A percentile compares a stretch with the other conserved stretches of the same genome.
These are phyloP conservation scores for Lithospermum erythrorhizon DNA, from an alignment of 257 asterid genomes.

Conservation along the genomic window DNA sequence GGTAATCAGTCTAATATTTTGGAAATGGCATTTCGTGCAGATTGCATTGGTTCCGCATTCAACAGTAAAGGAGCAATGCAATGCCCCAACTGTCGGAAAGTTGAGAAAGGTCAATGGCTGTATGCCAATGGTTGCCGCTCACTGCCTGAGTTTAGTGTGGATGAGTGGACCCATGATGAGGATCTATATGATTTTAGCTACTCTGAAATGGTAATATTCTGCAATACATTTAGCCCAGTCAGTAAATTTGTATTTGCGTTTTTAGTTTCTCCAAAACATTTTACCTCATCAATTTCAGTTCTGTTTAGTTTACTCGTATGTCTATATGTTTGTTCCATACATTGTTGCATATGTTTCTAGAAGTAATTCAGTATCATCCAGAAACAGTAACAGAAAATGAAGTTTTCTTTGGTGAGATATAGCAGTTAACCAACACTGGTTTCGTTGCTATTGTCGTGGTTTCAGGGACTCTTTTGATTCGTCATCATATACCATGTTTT, in stretches of 20 bases:
- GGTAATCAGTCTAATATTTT: background rate
- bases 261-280: background rate
- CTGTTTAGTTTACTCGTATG: background rate
- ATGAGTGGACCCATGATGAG: constrained; percentile 86
- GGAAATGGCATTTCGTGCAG: constrained; percentile 27
- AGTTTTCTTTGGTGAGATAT: too few relatives aligned
- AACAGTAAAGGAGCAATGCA: constrained; percentile 96
- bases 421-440: too few relatives aligned
- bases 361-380: background rate
- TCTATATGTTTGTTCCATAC: background rate
- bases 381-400: too few relatives aligned
- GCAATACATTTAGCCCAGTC: constrained; percentile 5
- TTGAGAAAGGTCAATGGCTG: constrained; percentile 97
- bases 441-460: too few relatives aligned
- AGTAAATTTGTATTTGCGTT: background rate
- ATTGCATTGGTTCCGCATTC: constrained; percentile 99
- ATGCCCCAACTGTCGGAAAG: constrained; percentile 97
- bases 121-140: constrained; percentile 80
- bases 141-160: constrained; percentile 72
- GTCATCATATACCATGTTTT: too few relatives aligned
- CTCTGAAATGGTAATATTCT: constrained; percentile 65
- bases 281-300: background rate
- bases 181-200: constrained; percentile 79
- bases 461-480: too few relatives aligned
- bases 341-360: background rate